Evolutionary conservation across 2,329 filamentous ascomycete genomes (phyloP).

Genomic region (Apiospora sp.): DNA sequence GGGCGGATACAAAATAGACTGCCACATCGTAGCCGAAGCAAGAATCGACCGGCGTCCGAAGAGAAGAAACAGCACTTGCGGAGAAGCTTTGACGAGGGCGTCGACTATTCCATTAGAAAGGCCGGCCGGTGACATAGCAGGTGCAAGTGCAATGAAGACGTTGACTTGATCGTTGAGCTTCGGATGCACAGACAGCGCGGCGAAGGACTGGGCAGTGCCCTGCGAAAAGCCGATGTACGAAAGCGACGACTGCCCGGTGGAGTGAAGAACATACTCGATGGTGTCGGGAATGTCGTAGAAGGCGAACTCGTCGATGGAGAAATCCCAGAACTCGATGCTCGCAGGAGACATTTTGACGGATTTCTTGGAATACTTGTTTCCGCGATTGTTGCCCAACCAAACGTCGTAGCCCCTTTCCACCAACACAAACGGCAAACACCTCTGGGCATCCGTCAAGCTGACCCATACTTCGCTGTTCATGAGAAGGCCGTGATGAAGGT

Average conservation of each 20-base stretch:
- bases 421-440: constrained; percentile 86
- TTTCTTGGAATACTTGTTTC: constrained; percentile 99
- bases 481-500: constrained; percentile 92
- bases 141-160: constrained; percentile 94
- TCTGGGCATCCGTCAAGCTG: constrained; percentile 83
- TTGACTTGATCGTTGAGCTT: constrained; percentile 92
- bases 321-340: constrained; percentile 88
- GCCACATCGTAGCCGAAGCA: constrained; percentile 95
- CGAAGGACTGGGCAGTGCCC: constrained; percentile 96
- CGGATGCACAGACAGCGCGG: constrained; percentile 89
- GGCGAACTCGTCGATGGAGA: constrained; percentile 97
- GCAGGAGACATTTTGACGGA: constrained; percentile 78
- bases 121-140: constrained; percentile 94
- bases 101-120: constrained; percentile 91
- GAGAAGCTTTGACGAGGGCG: constrained; percentile 90
- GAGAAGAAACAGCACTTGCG: constrained; percentile 88
- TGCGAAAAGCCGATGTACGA: constrained; percentile 98
- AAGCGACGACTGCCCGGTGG: constrained; percentile 81
- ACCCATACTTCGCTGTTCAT: constrained; percentile 99
- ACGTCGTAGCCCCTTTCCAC: constrained; percentile 95
- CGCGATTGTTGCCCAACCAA: constrained; percentile 97
- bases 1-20: constrained; percentile 91
- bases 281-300: constrained; percentile 97
- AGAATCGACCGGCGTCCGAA: constrained; percentile 93
- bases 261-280: constrained; percentile 88